phyloP scores from a whole-genome alignment of 768 basidiomycete genomes.

The Hemileccinum rubropunctum region DNA sequence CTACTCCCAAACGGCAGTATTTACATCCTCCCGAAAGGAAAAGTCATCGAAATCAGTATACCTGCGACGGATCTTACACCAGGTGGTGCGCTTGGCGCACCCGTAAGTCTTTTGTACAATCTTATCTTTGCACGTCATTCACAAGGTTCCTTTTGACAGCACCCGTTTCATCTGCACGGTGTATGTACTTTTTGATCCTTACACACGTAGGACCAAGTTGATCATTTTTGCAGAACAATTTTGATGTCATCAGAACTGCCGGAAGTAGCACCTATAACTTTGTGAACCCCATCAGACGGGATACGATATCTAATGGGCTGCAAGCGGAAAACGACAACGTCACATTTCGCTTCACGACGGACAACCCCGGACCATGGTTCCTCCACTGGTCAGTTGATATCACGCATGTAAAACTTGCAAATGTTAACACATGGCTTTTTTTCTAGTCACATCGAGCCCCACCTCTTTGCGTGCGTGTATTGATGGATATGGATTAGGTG shows the following conservation, averaged over 20 bases:
- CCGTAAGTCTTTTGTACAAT: too few relatives aligned
- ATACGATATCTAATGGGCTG: constrained; percentile 22
- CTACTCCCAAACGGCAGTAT: constrained; percentile 49
- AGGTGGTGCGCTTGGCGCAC: too few relatives aligned
- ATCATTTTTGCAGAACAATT: constrained; percentile 27
- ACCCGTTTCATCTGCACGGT: constrained; percentile 41
- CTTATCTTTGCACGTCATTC: too few relatives aligned
- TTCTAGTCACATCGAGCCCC: too few relatives aligned
- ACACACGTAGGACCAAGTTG: too few relatives aligned
- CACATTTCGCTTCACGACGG: constrained; percentile 57
- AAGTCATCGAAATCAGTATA: too few relatives aligned
- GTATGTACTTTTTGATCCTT: constrained; percentile 20
- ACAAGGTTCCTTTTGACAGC: constrained; percentile 10
- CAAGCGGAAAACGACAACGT: constrained; percentile 34
- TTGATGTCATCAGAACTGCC: constrained; percentile 34
- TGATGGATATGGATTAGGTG: too few relatives aligned
- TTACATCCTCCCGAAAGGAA: constrained; percentile 36
- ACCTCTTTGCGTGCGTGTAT: too few relatives aligned
- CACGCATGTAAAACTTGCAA: too few relatives aligned
- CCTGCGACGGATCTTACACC: too few relatives aligned
- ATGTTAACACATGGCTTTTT: too few relatives aligned
- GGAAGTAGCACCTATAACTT: constrained; percentile 31
- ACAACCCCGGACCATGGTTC: constrained; percentile 66
- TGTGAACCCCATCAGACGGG: constrained; percentile 35
- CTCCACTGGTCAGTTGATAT: constrained; percentile 34